phyloP scores from a whole-genome alignment of 495 filamentous ascomycete genomes.

The Lichenothelia convexa region DNA sequence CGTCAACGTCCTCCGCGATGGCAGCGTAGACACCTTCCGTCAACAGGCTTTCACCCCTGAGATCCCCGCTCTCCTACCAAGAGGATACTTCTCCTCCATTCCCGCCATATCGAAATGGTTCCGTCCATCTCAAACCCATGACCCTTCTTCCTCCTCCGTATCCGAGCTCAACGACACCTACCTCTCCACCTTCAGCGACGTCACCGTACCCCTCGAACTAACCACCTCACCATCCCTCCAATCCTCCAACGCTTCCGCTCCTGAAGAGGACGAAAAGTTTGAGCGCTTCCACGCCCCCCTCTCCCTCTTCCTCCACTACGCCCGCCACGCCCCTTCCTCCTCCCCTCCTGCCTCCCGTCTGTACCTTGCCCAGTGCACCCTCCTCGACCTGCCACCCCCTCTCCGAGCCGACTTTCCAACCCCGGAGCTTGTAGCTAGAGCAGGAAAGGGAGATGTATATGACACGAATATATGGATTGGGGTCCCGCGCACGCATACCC shows the following conservation, averaged over 20 bases:
- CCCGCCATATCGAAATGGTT: slow-evolving; percentile 42
- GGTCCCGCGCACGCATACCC: slow-evolving; percentile 66
- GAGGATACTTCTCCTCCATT: slow-evolving; percentile 23
- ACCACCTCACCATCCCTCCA: slow-evolving; percentile 14
- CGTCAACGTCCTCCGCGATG: slow-evolving; percentile 3
- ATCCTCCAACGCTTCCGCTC: neutral
- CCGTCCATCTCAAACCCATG: neutral
- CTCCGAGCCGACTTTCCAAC: slow-evolving; percentile 49
- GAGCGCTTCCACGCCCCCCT: slow-evolving; percentile 38
- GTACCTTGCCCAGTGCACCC: slow-evolving; percentile 71
- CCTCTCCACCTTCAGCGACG: slow-evolving; percentile 28
- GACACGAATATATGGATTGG: slow-evolving; percentile 79
- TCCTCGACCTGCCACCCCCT: slow-evolving; percentile 41
- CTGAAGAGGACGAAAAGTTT: slow-evolving; percentile 20
- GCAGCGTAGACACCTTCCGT: slow-evolving; percentile 28
- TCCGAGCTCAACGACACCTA: slow-evolving; percentile 30
- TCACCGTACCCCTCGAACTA: slow-evolving; percentile 41
- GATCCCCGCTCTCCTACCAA: slow-evolving; percentile 30
- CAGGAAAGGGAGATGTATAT: slow-evolving; percentile 61
- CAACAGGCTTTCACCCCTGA: slow-evolving; percentile 27
- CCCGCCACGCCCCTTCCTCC: slow-evolving; percentile 9
- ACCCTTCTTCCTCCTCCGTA: neutral
- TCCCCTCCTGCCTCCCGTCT: slow-evolving; percentile 19
- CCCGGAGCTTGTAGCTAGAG: slow-evolving; percentile 41
- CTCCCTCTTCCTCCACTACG: slow-evolving; percentile 30